A percentile compares a stretch with the other conserved stretches of the same genome.
These are phyloP conservation scores for Gaeumannomyces sp. DNA, from an alignment of 2,329 filamentous ascomycete species.

Conservation along the genomic window DNA sequence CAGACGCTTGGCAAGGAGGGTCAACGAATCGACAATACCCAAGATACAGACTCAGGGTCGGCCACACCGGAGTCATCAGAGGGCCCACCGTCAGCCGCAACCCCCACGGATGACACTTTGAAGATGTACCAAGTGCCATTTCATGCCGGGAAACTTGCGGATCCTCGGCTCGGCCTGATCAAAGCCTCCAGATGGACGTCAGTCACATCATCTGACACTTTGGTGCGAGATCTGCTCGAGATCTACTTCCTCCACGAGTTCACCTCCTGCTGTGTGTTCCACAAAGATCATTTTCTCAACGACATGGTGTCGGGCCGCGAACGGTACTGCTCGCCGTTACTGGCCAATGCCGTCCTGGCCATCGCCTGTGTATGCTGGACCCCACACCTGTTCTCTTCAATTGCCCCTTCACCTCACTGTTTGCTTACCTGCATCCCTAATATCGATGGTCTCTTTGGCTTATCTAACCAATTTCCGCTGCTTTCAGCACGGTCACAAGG, in stretches of 20 bases:
- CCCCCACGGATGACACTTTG: slow-evolving; percentile 8
- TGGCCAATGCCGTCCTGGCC: slow-evolving; percentile 33
- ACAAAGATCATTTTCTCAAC: slow-evolving; percentile 34
- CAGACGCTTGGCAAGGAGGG: background rate
- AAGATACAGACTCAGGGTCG: background rate
- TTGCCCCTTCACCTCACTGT: background rate
- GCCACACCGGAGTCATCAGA: no score
- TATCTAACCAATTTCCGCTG: background rate
- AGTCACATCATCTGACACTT: slow-evolving; percentile 26
- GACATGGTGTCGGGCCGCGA: slow-evolving; percentile 26
- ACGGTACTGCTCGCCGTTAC: slow-evolving; percentile 32
- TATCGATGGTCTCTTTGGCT: background rate
- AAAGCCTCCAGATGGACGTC: slow-evolving; percentile 30
- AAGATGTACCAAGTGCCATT: slow-evolving; percentile 29
- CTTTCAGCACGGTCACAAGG: slow-evolving; percentile 19
- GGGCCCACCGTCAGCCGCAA: background rate
- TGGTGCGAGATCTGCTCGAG: slow-evolving; percentile 53
- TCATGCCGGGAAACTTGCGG: slow-evolving; percentile 27
- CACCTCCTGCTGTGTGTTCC: slow-evolving; percentile 28
- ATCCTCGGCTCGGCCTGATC: slow-evolving; percentile 25
- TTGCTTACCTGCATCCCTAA: background rate
- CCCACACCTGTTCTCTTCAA: background rate
- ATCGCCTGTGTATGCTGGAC: slow-evolving; percentile 20
- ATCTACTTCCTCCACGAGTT: slow-evolving; percentile 52
- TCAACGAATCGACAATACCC: slow-evolving; percentile 9